Evolutionary conservation across 495 filamentous ascomycete species (phyloP).

Genomic region (Letharia columbiana): DNA sequence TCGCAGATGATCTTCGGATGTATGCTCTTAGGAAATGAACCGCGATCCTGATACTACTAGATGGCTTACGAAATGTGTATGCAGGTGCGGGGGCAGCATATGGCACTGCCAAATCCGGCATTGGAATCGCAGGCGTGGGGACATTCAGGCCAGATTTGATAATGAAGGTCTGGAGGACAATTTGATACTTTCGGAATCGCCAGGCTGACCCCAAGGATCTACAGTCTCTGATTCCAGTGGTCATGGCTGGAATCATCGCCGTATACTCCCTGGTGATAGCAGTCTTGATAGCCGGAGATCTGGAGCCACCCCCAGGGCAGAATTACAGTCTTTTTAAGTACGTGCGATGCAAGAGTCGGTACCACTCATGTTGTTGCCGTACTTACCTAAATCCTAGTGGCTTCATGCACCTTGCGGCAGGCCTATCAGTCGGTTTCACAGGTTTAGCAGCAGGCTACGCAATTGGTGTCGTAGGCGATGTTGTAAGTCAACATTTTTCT

Average conservation of each 20-base stretch:
- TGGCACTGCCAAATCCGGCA: constrained; percentile 93
- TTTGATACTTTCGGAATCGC: not conserved
- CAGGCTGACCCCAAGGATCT: constrained; percentile 24
- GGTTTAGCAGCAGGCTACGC: constrained; percentile 95
- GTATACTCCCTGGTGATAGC: constrained; percentile 96
- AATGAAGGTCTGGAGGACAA: constrained; percentile 70
- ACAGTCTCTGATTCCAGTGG: constrained; percentile 86
- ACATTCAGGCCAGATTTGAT: constrained; percentile 90
- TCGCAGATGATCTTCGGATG: constrained; percentile 78
- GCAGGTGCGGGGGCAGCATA: constrained; percentile 89
- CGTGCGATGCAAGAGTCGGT: constrained; percentile 22
- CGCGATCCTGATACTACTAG: not conserved
- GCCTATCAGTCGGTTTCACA: constrained; percentile 84
- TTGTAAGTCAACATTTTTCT: constrained; percentile 35
- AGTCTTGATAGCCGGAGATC: constrained; percentile 82
- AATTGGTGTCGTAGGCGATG: constrained; percentile 92
- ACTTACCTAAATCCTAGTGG: constrained; percentile 45
- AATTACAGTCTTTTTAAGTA: constrained; percentile 79
- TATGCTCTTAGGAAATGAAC: constrained; percentile 39
- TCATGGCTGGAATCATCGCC: constrained; percentile 99
- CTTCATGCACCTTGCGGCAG: constrained; percentile 87
- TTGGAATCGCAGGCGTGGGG: constrained; percentile 90
- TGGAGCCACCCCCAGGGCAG: constrained; percentile 53
- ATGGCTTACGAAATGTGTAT: constrained; percentile 24
- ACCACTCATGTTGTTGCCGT: not conserved